These are phyloP conservation scores for Trametes cingulata DNA, from an alignment of 768 basidiomycete genomes.

Conservation along the genomic window DNA sequence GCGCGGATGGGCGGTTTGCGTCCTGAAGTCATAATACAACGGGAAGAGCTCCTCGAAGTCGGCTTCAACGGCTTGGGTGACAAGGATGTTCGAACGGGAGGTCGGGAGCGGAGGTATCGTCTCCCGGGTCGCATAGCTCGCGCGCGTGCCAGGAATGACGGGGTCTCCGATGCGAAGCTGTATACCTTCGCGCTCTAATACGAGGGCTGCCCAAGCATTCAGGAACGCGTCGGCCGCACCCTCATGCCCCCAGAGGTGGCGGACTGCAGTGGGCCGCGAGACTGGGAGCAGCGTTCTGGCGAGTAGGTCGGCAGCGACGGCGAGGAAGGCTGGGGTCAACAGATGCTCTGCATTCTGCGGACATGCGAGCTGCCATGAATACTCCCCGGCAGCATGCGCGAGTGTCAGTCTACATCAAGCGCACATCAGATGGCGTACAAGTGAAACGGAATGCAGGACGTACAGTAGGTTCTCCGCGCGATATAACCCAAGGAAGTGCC, in stretches of 20 bases:
- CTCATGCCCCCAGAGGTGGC: neutral
- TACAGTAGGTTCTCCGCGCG: neutral
- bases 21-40: neutral
- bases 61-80: neutral
- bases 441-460: neutral
- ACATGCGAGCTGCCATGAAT: neutral
- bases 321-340: neutral
- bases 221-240: neutral
- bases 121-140: slow-evolving; percentile 8
- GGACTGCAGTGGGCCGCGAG: neutral
- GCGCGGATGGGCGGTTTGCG: neutral
- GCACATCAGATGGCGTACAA: no score
- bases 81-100: neutral
- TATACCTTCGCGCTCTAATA: neutral
- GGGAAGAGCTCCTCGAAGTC: slow-evolving; percentile 1
- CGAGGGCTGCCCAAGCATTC: neutral
- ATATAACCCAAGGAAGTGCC: neutral
- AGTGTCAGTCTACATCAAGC: neutral
- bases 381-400: neutral
- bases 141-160: neutral
- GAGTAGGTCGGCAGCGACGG: neutral
- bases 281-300: neutral
- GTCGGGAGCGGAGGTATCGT: neutral
- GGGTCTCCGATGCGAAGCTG: neutral
- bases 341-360: neutral